phyloP scores from a whole-genome alignment of 2,329 filamentous ascomycete genomes.

The Alternaria consortialis region DNA sequence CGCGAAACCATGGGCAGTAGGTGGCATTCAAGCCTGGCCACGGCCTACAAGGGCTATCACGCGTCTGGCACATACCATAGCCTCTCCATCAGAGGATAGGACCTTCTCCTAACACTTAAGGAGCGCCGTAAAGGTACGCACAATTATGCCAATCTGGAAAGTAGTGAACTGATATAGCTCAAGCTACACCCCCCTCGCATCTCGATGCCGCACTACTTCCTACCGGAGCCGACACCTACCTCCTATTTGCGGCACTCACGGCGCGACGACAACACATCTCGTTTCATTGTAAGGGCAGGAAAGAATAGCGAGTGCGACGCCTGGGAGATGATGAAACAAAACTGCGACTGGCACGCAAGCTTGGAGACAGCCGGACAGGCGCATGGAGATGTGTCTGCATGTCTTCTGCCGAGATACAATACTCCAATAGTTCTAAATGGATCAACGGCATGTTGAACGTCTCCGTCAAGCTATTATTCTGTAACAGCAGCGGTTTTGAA shows the following conservation, averaged over 20 bases:
- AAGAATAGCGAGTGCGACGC: too few relatives aligned
- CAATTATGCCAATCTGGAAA: background rate
- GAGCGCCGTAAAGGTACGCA: background rate
- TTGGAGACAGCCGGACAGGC: background rate
- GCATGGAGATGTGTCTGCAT: background rate
- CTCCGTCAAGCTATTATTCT: background rate
- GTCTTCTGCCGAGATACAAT: background rate
- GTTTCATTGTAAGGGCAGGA: too few relatives aligned
- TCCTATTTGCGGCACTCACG: background rate
- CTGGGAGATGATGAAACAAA: background rate
- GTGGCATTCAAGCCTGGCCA: background rate
- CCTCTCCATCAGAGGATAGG: background rate
- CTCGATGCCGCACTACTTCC: background rate
- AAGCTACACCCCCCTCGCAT: background rate
- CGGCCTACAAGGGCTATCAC: background rate
- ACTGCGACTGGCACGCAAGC: background rate
- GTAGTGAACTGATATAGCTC: background rate
- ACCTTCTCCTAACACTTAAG: background rate
- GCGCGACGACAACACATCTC: background rate
- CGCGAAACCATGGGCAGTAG: background rate
- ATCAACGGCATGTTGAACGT: accelerated
- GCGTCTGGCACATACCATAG: background rate
- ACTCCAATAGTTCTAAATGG: too few relatives aligned
- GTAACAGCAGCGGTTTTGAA: too few relatives aligned
- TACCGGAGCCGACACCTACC: background rate